Evolutionary conservation across 106 monocot species (phyloP).

Genomic region (Posidonia australis): DNA sequence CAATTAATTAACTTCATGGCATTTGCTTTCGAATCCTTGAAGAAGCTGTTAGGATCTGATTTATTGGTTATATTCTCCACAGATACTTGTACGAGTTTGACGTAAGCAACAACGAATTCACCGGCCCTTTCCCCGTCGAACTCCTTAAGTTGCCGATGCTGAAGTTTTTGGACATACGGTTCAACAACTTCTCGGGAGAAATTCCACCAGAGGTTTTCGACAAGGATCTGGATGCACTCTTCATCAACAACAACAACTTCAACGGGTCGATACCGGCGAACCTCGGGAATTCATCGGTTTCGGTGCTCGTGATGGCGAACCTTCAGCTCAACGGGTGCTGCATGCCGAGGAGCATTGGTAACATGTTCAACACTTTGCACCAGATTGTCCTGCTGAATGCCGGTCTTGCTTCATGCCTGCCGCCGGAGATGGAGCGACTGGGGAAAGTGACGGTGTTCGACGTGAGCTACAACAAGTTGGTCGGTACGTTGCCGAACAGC

Average conservation of each 20-base stretch:
- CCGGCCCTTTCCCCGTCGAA: constrained; percentile 27
- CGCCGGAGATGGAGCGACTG: not conserved
- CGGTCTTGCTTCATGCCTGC: not conserved
- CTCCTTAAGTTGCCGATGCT: constrained; percentile 30
- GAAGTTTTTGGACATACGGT: constrained; percentile 35
- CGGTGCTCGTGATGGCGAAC: constrained; percentile 15
- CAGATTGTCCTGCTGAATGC: not conserved
- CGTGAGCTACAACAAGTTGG: constrained; percentile 21
- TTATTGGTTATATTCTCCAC: not conserved
- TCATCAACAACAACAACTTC: constrained; percentile 12
- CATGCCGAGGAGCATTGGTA: constrained; percentile 6
- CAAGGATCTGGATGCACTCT: constrained; percentile 8
- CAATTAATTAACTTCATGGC: not conserved
- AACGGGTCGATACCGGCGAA: not conserved
- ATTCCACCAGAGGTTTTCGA: constrained; percentile 3
- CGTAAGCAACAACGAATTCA: constrained; percentile 29
- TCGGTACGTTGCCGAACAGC: constrained; percentile 28
- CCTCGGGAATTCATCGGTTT: constrained; percentile 8
- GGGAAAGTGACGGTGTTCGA: not conserved
- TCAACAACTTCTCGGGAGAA: constrained; percentile 10
- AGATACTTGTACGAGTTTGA: constrained; percentile 31
- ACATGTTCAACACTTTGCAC: constrained; percentile 7
- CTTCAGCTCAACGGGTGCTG: not conserved
- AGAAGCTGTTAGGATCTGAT: not conserved
- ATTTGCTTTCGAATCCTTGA: not conserved